These are phyloP conservation scores for Pisolithus tinctorius DNA, from an alignment of 768 basidiomycete genomes.

Conservation along the genomic window DNA sequence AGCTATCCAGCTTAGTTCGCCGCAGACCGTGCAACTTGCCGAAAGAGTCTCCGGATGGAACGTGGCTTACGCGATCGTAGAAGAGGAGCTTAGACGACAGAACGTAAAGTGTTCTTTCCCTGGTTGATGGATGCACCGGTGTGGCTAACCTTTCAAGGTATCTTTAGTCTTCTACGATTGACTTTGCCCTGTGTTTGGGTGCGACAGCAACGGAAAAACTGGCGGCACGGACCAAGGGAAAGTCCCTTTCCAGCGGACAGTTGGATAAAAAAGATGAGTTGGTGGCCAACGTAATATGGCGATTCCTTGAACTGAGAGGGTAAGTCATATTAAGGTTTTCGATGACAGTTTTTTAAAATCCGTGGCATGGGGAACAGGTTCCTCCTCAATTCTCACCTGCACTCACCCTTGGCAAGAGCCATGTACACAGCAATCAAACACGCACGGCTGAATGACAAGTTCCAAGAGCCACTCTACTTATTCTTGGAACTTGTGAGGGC, in stretches of 20 bases:
- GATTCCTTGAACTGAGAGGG: slow-evolving; percentile 95
- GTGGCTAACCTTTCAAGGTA: slow-evolving; percentile 10
- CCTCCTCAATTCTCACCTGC: slow-evolving; percentile 80
- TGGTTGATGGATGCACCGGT: slow-evolving; percentile 17
- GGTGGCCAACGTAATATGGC: slow-evolving; percentile 97
- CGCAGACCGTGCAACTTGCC: slow-evolving; percentile 78
- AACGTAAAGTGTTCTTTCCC: slow-evolving; percentile 57
- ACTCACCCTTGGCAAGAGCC: slow-evolving; percentile 85
- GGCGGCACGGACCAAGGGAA: slow-evolving; percentile 75
- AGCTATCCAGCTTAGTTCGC: slow-evolving; percentile 62
- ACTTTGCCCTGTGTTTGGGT: slow-evolving; percentile 90
- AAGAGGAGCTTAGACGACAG: slow-evolving; percentile 93
- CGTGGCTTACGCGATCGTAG: slow-evolving; percentile 76
- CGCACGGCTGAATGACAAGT: slow-evolving; percentile 91
- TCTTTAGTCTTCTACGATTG: slow-evolving; percentile 88
- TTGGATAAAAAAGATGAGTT: slow-evolving; percentile 98
- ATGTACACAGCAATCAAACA: slow-evolving; percentile 77
- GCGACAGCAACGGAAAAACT: slow-evolving; percentile 79
- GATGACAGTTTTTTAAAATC: slow-evolving; percentile 4
- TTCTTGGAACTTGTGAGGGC: slow-evolving; percentile 93
- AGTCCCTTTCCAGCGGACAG: slow-evolving; percentile 36
- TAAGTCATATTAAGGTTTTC: slow-evolving; percentile 28
- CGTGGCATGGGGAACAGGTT: slow-evolving; percentile 47
- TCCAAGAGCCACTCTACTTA: slow-evolving; percentile 93
- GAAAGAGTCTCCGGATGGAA: slow-evolving; percentile 89